These are phyloP conservation scores for Trametes gibbosa DNA, from an alignment of 768 basidiomycete species.

Conservation along the genomic window DNA sequence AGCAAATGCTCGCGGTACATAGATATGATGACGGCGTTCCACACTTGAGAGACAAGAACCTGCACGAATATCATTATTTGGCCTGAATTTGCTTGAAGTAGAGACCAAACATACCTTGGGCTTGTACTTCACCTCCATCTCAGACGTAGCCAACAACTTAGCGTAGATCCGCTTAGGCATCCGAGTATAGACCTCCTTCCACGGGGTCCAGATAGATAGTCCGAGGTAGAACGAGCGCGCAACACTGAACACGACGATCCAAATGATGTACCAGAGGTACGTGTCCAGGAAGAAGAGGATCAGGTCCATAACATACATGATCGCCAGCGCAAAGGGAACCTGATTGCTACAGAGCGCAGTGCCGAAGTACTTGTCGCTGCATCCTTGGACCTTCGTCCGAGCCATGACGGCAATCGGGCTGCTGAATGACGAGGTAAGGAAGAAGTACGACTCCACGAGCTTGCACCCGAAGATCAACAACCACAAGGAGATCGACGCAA, in stretches of 20 bases:
- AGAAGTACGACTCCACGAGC: slow-evolving; percentile 96
- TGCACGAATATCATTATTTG: slow-evolving; percentile 22
- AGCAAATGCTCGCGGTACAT: slow-evolving; percentile 99
- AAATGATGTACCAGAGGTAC: slow-evolving; percentile 99
- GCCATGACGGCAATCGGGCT: slow-evolving; percentile 97
- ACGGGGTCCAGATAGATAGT: slow-evolving; percentile 98
- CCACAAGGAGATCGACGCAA: slow-evolving; percentile 87
- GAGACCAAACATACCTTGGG: slow-evolving; percentile 68
- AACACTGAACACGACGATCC: slow-evolving; percentile 94
- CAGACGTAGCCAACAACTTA: slow-evolving; percentile 90
- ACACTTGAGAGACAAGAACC: slow-evolving; percentile 97
- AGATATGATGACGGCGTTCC: slow-evolving; percentile 99
- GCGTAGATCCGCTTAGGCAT: slow-evolving; percentile 98
- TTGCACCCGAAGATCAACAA: slow-evolving; percentile 94
- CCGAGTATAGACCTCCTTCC: slow-evolving; percentile 95
- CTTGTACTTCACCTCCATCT: slow-evolving; percentile 99
- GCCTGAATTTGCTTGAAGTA: neutral
- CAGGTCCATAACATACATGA: slow-evolving; percentile 99
- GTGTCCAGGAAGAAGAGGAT: slow-evolving; percentile 99
- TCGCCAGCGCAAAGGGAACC: slow-evolving; percentile 88
- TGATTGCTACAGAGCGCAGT: slow-evolving; percentile 83
- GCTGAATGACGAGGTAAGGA: slow-evolving; percentile 95
- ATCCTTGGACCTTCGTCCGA: slow-evolving; percentile 88
- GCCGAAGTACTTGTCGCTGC: slow-evolving; percentile 83
- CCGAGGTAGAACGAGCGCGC: slow-evolving; percentile 89